These are phyloP conservation scores for Aspergillus neotritici DNA, from an alignment of 2,329 filamentous ascomycete species.

Conservation along the genomic window DNA sequence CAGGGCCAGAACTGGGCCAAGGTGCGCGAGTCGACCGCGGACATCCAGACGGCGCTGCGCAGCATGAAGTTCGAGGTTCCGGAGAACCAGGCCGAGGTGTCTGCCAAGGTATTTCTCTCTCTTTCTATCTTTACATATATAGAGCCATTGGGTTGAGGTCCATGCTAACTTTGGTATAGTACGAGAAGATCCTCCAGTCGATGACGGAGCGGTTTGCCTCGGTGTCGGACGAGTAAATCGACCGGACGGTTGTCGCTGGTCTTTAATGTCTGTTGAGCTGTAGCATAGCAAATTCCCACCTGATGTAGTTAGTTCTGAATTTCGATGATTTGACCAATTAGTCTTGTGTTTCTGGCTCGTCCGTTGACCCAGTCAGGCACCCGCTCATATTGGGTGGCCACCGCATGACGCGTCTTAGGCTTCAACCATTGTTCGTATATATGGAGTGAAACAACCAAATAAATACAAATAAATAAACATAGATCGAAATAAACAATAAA, in stretches of 20 bases:
- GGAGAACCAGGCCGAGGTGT: conserved; percentile 70
- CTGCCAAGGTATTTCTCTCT: conserved; percentile 64
- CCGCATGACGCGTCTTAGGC: conserved; percentile 14
- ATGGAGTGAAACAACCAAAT: no score
- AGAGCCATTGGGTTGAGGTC: conserved; percentile 6
- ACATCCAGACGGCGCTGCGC: conserved; percentile 77
- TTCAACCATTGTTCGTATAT: no score
- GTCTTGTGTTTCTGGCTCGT: conserved; percentile 1
- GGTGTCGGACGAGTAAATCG: conserved; percentile 79
- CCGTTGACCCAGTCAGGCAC: conserved; percentile 8
- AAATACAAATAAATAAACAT: no score
- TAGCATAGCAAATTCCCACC: conserved; percentile 32
- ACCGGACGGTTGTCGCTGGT: conserved; percentile 9
- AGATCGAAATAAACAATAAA: no score
- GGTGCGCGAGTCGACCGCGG: conserved; percentile 81
- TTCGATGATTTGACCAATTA: conserved; percentile 1
- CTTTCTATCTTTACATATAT: not conserved
- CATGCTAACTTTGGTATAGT: conserved; percentile 54
- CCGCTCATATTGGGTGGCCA: conserved; percentile 14
- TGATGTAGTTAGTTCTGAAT: conserved; percentile 29
- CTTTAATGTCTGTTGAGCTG: conserved; percentile 18
- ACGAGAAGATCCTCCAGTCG: conserved; percentile 81
- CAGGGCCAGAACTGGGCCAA: conserved; percentile 90
- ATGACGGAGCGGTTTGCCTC: conserved; percentile 98
- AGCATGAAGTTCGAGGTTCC: conserved; percentile 97